Conservation (phyloP, 345 rosid genomes). For the Gossypium thurberi region DNA sequence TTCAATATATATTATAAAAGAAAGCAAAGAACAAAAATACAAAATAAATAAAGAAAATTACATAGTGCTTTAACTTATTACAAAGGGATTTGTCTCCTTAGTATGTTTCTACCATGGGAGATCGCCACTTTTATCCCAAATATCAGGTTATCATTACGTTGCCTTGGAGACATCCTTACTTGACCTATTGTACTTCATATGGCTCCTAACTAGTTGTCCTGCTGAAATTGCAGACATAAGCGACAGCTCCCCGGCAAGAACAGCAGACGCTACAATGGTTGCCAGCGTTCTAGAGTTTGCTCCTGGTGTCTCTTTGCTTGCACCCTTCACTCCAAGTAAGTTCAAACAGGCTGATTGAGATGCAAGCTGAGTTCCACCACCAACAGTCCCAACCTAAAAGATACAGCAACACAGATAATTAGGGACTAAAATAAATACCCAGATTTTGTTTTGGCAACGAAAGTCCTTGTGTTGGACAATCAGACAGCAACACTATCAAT, state of each 20-base stretch:
- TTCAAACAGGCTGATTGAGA: slow-evolving; percentile 73
- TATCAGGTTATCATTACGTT: neutral
- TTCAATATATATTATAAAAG: neutral
- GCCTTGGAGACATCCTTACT: slow-evolving; percentile 42
- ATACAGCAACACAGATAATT: neutral
- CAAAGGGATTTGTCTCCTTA: neutral
- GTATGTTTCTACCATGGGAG: neutral
- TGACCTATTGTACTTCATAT: slow-evolving; percentile 72
- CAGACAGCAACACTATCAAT: neutral
- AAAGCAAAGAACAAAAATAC: neutral
- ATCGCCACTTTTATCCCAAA: neutral
- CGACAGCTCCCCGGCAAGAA: slow-evolving; percentile 68
- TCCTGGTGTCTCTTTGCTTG: slow-evolving; percentile 51
- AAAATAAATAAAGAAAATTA: neutral
- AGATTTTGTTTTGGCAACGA: neutral
- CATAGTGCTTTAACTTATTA: slow-evolving; percentile 5
- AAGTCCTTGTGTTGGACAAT: neutral
- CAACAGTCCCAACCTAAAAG: slow-evolving; percentile 63
- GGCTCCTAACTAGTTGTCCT: slow-evolving; percentile 68
- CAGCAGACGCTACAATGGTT: slow-evolving; percentile 51
- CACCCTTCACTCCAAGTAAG: slow-evolving; percentile 65
- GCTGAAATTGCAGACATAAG: slow-evolving; percentile 69
- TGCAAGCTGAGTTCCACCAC: slow-evolving; percentile 77
- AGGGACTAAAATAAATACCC: neutral
- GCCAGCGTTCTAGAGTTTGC: slow-evolving; percentile 50